phyloP scores from a whole-genome alignment of 73 alveolate species.

The Durusdinium trenchii region DNA sequence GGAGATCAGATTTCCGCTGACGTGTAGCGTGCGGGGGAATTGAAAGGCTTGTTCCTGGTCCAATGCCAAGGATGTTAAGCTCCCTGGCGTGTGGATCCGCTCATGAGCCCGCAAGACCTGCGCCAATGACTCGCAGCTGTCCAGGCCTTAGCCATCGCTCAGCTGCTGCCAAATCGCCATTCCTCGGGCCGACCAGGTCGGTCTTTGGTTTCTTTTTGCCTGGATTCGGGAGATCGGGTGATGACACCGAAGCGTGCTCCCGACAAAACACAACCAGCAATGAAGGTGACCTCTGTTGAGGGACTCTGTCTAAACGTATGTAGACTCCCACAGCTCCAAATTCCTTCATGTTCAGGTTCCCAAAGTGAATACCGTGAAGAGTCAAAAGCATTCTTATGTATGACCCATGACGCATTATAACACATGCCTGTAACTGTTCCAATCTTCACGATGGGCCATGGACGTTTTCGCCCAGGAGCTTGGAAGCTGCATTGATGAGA shows the following conservation, averaged over 20 bases:
- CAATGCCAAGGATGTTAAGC: too few species aligned
- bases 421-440: too few species aligned
- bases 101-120: background rate
- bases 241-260: too few species aligned
- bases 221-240: too few species aligned
- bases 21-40: too few species aligned
- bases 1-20: too few species aligned
- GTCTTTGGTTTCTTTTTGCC: background rate
- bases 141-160: conserved; percentile 38
- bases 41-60: too few species aligned
- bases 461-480: background rate
- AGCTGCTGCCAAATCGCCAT: conserved; percentile 40
- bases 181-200: background rate
- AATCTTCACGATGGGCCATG: too few species aligned
- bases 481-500: conserved; percentile 44
- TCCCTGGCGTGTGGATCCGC: background rate
- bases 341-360: background rate
- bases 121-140: background rate
- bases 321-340: background rate
- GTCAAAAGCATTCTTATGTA: too few species aligned
- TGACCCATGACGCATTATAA: too few species aligned
- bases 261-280: background rate
- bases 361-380: background rate
- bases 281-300: background rate
- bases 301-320: background rate